A percentile compares a stretch with the other conserved stretches of the same genome.
These are phyloP conservation scores for Colletotrichum sp. DNA, from an alignment of 2,329 filamentous ascomycete genomes.

Conservation along the genomic window DNA sequence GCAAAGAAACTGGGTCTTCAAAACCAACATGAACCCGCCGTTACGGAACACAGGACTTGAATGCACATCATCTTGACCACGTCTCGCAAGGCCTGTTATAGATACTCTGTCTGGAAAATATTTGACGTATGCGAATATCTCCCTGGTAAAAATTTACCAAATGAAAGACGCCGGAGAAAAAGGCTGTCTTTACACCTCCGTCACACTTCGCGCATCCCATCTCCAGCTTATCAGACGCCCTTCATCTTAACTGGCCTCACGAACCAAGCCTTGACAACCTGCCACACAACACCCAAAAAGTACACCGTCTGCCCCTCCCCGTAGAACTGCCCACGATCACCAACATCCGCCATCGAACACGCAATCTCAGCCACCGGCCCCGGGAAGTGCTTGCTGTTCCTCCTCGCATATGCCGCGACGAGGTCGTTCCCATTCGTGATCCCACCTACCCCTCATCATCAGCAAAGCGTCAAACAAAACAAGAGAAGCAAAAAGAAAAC, in stretches of 20 bases:
- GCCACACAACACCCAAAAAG: constrained; percentile 39
- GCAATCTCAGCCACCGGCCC: constrained; percentile 47
- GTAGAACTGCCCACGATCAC: constrained; percentile 52
- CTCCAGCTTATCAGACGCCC: neutral
- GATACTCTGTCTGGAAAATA: too few relatives aligned
- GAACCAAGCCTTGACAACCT: constrained; percentile 40
- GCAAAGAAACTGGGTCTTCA: neutral
- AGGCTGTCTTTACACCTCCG: too few relatives aligned
- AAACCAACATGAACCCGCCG: neutral
- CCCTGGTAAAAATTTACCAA: too few relatives aligned
- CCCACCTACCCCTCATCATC: constrained; percentile 40
- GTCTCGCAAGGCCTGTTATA: neutral
- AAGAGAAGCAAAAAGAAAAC: constrained; percentile 24
- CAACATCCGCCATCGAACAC: constrained; percentile 51
- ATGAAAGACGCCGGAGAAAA: neutral
- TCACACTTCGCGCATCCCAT: too few relatives aligned
- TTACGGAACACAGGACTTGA: neutral
- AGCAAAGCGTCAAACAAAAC: neutral
- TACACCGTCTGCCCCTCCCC: constrained; percentile 36
- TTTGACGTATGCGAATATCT: too few relatives aligned
- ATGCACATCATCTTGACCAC: too few relatives aligned
- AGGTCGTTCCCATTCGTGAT: constrained; percentile 63
- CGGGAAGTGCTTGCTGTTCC: constrained; percentile 45
- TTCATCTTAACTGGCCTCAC: constrained; percentile 20
- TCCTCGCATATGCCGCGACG: constrained; percentile 55